Percentiles rank a stretch among this genome's conserved stretches.
These are phyloP conservation scores for Hemisphaericaspora subhashii DNA, from an alignment of 1,139 yeast genomes.

Conservation along the genomic window DNA sequence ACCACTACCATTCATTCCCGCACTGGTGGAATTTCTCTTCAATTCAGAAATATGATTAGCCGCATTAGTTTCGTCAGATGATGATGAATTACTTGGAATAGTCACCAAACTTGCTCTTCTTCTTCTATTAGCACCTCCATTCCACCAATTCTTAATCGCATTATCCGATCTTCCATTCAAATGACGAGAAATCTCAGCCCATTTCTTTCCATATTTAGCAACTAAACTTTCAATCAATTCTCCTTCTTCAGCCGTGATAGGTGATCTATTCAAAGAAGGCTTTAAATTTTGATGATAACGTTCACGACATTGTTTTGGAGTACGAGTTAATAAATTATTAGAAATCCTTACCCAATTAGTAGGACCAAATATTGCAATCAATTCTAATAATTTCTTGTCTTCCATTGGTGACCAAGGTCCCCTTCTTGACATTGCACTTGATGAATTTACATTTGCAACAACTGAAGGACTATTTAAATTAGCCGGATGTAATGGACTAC, in stretches of 20 bases:
- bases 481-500: neutral
- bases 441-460: neutral
- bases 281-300: conserved; percentile 90
- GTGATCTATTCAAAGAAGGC: conserved; percentile 78
- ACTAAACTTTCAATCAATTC: conserved; percentile 77
- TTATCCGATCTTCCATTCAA: conserved; percentile 85
- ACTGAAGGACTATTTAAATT: conserved; percentile 2
- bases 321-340: conserved; percentile 68
- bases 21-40: conserved; percentile 2
- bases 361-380: conserved; percentile 76
- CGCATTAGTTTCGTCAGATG: neutral
- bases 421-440: conserved; percentile 30
- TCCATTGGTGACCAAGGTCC: conserved; percentile 95
- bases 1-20: neutral
- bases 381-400: conserved; percentile 68
- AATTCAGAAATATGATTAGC: neutral
- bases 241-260: conserved; percentile 86
- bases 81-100: neutral
- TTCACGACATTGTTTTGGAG: conserved; percentile 92
- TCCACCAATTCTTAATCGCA: conserved; percentile 97
- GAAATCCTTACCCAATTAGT: conserved; percentile 90
- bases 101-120: conserved; percentile 46
- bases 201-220: conserved; percentile 76
- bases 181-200: conserved; percentile 94
- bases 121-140: conserved; percentile 84